Percentiles rank a stretch among this genome's conserved stretches.
Evolutionary conservation across 306 rosid species (phyloP).

Genomic region (Gillenia trifoliata): DNA sequence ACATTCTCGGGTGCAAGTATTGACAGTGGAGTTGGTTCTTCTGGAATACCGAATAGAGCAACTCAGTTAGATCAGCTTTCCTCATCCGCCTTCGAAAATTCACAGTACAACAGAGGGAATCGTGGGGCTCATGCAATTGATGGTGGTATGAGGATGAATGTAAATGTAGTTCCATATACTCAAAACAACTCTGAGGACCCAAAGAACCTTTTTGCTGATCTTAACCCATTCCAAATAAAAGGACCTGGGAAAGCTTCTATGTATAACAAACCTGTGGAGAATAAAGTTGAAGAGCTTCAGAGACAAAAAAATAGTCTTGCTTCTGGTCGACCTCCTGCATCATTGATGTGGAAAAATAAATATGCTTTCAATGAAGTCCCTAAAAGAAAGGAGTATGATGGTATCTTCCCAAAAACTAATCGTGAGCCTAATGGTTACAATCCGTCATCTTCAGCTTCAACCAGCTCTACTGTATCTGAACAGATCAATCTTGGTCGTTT

Average conservation of each 20-base stretch:
- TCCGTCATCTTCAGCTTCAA: constrained; percentile 47
- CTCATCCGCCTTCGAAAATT: constrained; percentile 43
- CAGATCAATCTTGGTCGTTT: constrained; percentile 40
- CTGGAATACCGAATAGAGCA: constrained; percentile 36
- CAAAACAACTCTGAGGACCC: constrained; percentile 62
- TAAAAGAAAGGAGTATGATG: constrained; percentile 44
- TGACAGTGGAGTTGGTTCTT: constrained; percentile 47
- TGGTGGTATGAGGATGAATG: constrained; percentile 64
- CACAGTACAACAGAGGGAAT: constrained; percentile 63
- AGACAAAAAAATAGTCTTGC: constrained; percentile 38
- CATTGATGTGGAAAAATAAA: constrained; percentile 75
- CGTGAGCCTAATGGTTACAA: constrained; percentile 61
- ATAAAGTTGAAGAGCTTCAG: constrained; percentile 56
- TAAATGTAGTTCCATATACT: constrained; percentile 76
- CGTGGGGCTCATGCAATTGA: constrained; percentile 66
- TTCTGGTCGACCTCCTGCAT: constrained; percentile 61
- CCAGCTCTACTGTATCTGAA: constrained; percentile 47
- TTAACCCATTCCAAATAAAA: constrained; percentile 83
- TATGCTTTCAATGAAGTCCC: constrained; percentile 76
- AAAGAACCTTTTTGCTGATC: constrained; percentile 78
- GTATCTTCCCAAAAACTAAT: constrained; percentile 35
- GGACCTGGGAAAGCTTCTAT: constrained; percentile 72
- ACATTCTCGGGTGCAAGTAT: constrained; percentile 36
- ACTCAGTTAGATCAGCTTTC: constrained; percentile 42
- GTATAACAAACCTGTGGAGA: constrained; percentile 57